Evolutionary conservation across 208 protist genomes (phyloP), one percentile per base, ranked within the genome.

Genomic region (Borovskyia barvae): DNA sequence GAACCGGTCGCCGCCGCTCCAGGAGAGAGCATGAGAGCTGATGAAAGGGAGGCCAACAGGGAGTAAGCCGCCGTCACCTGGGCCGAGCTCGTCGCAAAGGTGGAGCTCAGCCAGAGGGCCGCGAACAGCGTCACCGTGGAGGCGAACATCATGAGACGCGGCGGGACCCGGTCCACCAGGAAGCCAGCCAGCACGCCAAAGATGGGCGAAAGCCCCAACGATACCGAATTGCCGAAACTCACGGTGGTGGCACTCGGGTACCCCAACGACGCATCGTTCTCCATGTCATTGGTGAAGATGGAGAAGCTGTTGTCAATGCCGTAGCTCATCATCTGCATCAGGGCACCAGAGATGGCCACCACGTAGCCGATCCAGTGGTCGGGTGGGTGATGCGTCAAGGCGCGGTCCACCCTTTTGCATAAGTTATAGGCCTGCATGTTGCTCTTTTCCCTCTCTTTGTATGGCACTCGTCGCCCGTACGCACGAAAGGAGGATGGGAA

Each of bases 271-370:
- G 75, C 33, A 56, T 93, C 87, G 0, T 80, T 68, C 51, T 91
- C 70, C 80, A 93, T 93, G 49, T 74, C 74, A 14, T 64, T 39
- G 11, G 69, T 78, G 62, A 93, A 93, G 30, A 85, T 88, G 40
- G 77, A 84, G 52, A 85, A 89, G 40, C 83, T 86, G 87, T 93
- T 91, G 57, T 85, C 78, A 56, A 89, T 90, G 50, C 87, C 87
- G 63, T 90, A 93, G 47, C 56, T 82, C 80, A 87, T 88, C 66
- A 93, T 79, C 57, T 93, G 83, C 81, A 90, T 90, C 28, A 93
- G 58, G 17, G 82, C 66, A 28, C 78, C 87, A 11, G 79, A 87
- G 20, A 90, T 46, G 41, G 87, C 87, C n/a, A 93, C 83, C 7
- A 80, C 29, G 59, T 80, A 93, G 32, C 87, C 87, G 49, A 89